These are phyloP conservation scores for Trichoderma oligosporum DNA, from an alignment of 2,329 filamentous ascomycete genomes.

Conservation along the genomic window DNA sequence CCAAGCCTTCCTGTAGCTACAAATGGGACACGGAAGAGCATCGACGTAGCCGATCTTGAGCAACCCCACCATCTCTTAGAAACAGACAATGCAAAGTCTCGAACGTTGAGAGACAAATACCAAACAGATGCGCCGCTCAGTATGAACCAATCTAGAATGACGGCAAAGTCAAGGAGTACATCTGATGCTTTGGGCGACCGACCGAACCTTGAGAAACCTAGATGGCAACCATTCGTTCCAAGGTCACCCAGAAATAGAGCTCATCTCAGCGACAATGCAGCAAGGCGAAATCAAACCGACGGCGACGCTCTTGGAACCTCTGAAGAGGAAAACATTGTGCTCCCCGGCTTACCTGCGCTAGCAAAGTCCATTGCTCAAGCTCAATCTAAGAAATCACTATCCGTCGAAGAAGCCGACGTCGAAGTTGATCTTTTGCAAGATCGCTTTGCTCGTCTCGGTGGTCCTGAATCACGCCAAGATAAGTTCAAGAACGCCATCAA, in stretches of 20 bases:
- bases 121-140: constrained; percentile 28
- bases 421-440: constrained; percentile 45
- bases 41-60: constrained; percentile 28
- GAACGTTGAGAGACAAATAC: constrained; percentile 36
- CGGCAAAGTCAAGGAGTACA: constrained; percentile 18
- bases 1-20: not conserved
- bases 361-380: constrained; percentile 26
- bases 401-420: constrained; percentile 30
- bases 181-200: constrained; percentile 25
- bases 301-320: constrained; percentile 26
- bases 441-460: constrained; percentile 45
- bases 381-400: constrained; percentile 19
- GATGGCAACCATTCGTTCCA: constrained; percentile 42
- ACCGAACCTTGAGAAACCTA: constrained; percentile 34
- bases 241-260: constrained; percentile 38
- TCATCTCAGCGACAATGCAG: constrained; percentile 35
- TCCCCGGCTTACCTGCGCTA: constrained; percentile 29
- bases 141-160: constrained; percentile 21
- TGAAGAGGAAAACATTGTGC: constrained; percentile 26
- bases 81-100: constrained; percentile 22
- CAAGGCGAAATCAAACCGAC: constrained; percentile 31
- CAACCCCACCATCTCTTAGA: constrained; percentile 22
- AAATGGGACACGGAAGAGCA: constrained; percentile 25
- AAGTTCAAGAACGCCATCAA: constrained; percentile 25
- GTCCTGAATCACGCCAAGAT: constrained; percentile 29